Evolutionary conservation across 768 basidiomycete genomes (phyloP).

Genomic region (Gloeophyllum trabeum): DNA sequence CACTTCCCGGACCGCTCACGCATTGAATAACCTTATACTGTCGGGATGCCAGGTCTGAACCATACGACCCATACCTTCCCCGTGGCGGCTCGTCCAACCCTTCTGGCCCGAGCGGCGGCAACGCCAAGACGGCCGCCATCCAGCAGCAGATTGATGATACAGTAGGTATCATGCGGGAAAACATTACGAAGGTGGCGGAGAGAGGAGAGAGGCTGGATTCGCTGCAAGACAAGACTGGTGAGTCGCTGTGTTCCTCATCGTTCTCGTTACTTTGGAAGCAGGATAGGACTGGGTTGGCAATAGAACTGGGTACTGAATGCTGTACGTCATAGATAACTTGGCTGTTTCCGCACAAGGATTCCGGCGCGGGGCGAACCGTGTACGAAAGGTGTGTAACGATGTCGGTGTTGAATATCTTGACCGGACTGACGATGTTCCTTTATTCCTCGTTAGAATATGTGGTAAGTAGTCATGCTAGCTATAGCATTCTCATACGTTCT

Average conservation of each 20-base stretch:
- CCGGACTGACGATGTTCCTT: conserved; percentile 3
- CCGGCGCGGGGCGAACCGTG: conserved; percentile 92
- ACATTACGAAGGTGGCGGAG: conserved; percentile 93
- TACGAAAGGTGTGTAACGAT: conserved; percentile 70
- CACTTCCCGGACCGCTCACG: no score
- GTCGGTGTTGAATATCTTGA: background rate
- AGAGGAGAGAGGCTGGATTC: conserved; percentile 89
- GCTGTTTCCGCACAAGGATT: conserved; percentile 99
- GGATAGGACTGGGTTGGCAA: background rate
- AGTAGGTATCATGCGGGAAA: conserved; percentile 95
- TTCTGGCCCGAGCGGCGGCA: conserved; percentile 40
- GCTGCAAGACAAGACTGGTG: conserved; percentile 97
- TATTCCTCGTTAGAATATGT: conserved; percentile 75
- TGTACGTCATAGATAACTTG: conserved; percentile 60
- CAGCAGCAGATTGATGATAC: conserved; percentile 97
- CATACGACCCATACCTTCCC: conserved; percentile 97
- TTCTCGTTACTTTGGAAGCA: background rate
- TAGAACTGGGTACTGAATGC: background rate
- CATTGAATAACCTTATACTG: no score
- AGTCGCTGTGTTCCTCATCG: conserved; percentile 25
- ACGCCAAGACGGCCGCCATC: conserved; percentile 86
- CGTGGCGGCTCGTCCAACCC: conserved; percentile 57
- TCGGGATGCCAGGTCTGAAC: conserved; percentile 80
- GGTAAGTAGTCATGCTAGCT: conserved; percentile 38
- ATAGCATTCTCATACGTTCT: background rate